Base-by-base conservation (phyloP, 2,329 filamentous ascomycete genomes). In the Magnaporthiopsis rhizophila region DNA sequence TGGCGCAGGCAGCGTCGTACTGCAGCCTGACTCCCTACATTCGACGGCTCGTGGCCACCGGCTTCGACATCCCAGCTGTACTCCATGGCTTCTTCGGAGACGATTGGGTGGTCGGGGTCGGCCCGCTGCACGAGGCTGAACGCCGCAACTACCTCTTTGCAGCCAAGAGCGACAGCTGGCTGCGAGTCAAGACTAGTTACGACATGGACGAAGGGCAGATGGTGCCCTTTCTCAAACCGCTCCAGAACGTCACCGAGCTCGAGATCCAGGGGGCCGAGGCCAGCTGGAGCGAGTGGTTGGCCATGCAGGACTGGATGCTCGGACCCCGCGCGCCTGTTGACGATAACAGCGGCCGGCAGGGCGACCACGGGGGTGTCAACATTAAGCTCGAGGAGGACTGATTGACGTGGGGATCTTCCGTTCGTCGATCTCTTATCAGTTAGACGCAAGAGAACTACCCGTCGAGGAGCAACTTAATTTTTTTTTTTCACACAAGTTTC, bases 301-400 rank as follows among this genome's bases (percentile, higher is more conserved):
- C 91, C 15, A 96, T 97, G 91, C 92, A 97, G 75, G 94, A 97
- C 75, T 98, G 94, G 94, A 96, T 97, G 92, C 80, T 97, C n/a
- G 93, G 93, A 2, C 90, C 91, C 1, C 80, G 91, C 66, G 88
- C 89, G 38, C 90, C 89, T 8, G 80, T 81, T 34, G 71, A 67
- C 61, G 58, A 21, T 59, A 30, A 36, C 45, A 62, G 64, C 30
- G 15, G 21, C 34, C 38, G 64, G 26, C 56, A 64, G 58, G 13
- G 36, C n/a, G n/a, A 36, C 61, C 45, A 57, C 11, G 59, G 63
- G 18, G 62, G 65, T 38, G 45, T 61, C 60, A 64, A 66, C 34
- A 61, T 69, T 45, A 68, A 69, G 65, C 58, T 63, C 21, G 67
- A 69, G 32, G 64, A 66, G 15, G 66, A 68, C 32, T 59, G 57